Base-by-base conservation (phyloP, 2,329 filamentous ascomycete genomes). In the Aspergillus sp. region DNA sequence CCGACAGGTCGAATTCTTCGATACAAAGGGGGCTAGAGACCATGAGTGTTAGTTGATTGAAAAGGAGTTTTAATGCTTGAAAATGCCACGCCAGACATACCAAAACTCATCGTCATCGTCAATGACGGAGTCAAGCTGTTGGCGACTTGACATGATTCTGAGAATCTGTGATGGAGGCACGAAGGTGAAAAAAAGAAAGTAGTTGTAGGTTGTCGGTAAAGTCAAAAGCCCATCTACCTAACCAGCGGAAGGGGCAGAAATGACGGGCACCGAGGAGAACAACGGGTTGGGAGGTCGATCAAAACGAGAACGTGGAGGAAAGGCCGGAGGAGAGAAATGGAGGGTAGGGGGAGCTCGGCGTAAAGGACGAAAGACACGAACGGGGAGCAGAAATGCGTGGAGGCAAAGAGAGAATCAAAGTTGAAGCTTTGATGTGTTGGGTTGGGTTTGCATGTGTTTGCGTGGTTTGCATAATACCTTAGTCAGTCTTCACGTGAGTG, bases 1-100 rank as follows among this genome's bases (percentile, higher is more conserved):
- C 95, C 43, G 92, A 96, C 51, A 99, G 87, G 77, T 99, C 96
- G 73, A 99, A 96, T 80, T 99, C 96, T 79, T 99, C 95, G 72
- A 99, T 96, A 75, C 95, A 99, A 63, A 99, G 89, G 66, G 95
- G 95, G 77, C 95, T 99, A 69, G 35, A 56, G 57, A 55, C 17
- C 44, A 44, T 57, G 49, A 9, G 53, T 35, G 67, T 74, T 52
- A 70, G 69, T 66, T 53, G 27, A 37, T 33, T 47, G 44, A 41
- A 47, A 48, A 25, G 48, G 44, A 19, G 23, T 21, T 53, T 51
- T 21, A 44, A 51, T 33, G 25, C n/a, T 31, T 44, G 31, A 43
- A 47, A 27, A 17, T 14, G 19, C 8, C 5, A 23, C 37, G 27
- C 17, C 19, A 19, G 23, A 64, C 74, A 58, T 71, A 79, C 77